Evolutionary conservation across 306 rosid species (phyloP).

Genomic region (Prunus campanulata): DNA sequence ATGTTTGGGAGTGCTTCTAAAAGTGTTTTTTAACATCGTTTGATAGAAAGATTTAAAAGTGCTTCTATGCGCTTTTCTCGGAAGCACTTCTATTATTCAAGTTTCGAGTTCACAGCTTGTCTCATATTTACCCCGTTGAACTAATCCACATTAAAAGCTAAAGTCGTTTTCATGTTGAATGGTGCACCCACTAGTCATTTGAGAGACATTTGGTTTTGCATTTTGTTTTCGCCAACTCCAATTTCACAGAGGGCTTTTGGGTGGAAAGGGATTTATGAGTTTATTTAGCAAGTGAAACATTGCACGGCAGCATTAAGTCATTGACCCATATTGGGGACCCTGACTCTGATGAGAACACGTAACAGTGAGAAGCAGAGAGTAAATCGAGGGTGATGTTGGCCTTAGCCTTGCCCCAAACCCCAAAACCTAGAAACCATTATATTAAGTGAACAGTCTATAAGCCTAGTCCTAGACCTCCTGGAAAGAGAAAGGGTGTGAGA

Average conservation of each 20-base stretch:
- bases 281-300: not conserved
- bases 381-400: not conserved
- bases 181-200: no score
- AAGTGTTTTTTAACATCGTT: no score
- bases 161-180: not conserved
- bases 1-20: no score
- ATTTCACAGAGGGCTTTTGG: not conserved
- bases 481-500: not conserved
- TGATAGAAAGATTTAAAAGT: no score
- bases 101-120: no score
- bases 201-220: not conserved
- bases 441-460: not conserved
- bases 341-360: not conserved
- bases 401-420: not conserved
- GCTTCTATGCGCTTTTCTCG: fast-evolving
- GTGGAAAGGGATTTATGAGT: not conserved
- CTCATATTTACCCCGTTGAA: not conserved
- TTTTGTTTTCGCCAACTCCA: not conserved
- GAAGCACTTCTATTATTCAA: not conserved
- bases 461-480: not conserved
- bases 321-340: not conserved
- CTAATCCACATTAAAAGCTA: not conserved
- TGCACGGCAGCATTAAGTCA: constrained; percentile 1
- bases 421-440: not conserved
- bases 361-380: not conserved